A percentile compares a stretch with the other conserved stretches of the same genome.
These are phyloP conservation scores for Diaporthe ampelina DNA, from an alignment of 2,329 filamentous ascomycete genomes.

Conservation along the genomic window DNA sequence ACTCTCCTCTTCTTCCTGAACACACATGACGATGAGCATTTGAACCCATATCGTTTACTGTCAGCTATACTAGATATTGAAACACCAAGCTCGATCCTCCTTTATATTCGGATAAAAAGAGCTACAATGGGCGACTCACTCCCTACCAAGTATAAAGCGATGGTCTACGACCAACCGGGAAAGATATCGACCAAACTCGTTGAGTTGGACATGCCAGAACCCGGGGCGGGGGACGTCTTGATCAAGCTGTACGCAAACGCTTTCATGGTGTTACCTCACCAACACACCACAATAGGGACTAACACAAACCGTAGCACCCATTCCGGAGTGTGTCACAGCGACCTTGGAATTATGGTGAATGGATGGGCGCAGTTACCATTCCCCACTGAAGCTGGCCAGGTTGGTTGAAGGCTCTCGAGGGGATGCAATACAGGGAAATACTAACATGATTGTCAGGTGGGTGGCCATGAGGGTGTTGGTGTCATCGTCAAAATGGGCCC, in stretches of 20 bases:
- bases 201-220: conserved; percentile 40
- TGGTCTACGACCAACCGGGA: conserved; percentile 39
- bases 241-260: conserved; percentile 38
- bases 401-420: conserved; percentile 5
- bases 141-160: conserved; percentile 36
- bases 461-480: conserved; percentile 79
- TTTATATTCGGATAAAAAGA: not conserved
- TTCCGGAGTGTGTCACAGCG: conserved; percentile 44
- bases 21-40: no score
- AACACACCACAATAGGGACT: not conserved
- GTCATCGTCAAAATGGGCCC: conserved; percentile 75
- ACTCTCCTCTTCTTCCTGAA: conserved; percentile 11
- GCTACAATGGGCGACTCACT: conserved; percentile 34
- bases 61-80: not conserved
- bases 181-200: conserved; percentile 39
- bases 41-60: no score
- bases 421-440: no score
- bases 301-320: conserved; percentile 40
- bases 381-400: conserved; percentile 41
- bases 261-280: not conserved
- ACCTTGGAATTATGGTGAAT: conserved; percentile 42
- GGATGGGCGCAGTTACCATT: conserved; percentile 39
- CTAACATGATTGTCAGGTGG: conserved; percentile 53
- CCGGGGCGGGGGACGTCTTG: conserved; percentile 38
- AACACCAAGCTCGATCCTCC: not conserved